Conservation (phyloP, 2,329 filamentous ascomycete species). For the Cladophialophora immunda region DNA sequence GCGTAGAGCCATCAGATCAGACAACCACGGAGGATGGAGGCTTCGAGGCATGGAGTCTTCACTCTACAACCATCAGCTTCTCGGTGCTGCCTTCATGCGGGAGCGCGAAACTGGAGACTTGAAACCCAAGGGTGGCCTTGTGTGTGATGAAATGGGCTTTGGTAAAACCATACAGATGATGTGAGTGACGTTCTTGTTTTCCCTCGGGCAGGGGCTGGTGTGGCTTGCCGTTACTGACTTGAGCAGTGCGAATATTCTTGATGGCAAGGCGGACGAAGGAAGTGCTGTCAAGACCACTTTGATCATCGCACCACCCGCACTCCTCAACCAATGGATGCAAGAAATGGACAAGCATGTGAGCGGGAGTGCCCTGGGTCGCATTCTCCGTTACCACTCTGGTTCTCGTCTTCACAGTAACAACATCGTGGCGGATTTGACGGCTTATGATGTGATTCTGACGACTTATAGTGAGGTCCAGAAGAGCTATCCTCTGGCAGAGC, state of each 20-base stretch:
- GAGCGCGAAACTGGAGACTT: constrained; percentile 33
- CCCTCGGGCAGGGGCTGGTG: neutral
- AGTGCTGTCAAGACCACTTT: constrained; percentile 46
- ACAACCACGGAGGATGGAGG: constrained; percentile 46
- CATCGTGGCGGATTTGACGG: constrained; percentile 34
- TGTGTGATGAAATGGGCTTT: constrained; percentile 54
- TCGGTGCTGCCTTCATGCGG: constrained; percentile 39
- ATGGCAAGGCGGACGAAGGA: constrained; percentile 41
- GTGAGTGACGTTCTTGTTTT: constrained; percentile 40
- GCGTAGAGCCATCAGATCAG: constrained; percentile 37
- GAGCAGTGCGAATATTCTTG: constrained; percentile 48
- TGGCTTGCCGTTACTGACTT: constrained; percentile 19
- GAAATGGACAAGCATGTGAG: constrained; percentile 49
- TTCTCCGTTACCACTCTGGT: constrained; percentile 43
- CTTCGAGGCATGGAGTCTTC: constrained; percentile 46
- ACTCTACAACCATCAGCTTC: constrained; percentile 48
- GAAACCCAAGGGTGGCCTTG: constrained; percentile 48
- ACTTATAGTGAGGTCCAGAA: constrained; percentile 49
- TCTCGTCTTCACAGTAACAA: constrained; percentile 38
- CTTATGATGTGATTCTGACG: constrained; percentile 47
- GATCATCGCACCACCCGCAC: constrained; percentile 48
- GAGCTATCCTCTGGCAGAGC: constrained; percentile 45
- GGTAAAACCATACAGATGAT: constrained; percentile 52
- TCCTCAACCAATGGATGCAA: constrained; percentile 48
- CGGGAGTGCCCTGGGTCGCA: constrained; percentile 31